phyloP scores from a whole-genome alignment of 371 early-diverging fungal species.

The Coemansia sp. region DNA sequence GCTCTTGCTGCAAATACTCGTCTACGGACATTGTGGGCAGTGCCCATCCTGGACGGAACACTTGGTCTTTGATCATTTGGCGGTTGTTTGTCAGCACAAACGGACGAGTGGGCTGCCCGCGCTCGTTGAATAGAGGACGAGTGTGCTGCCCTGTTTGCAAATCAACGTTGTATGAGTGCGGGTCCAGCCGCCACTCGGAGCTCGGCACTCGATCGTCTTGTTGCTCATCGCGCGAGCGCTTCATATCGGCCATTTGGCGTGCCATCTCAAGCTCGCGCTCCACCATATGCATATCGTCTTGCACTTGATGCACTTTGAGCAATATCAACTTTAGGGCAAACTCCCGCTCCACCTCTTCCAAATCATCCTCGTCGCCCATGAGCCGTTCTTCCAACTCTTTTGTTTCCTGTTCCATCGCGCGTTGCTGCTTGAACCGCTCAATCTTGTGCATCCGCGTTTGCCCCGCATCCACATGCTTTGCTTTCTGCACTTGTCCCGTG shows the following conservation, averaged over 20 bases:
- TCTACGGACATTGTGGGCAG: slow-evolving; percentile 97
- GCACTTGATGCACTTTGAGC: slow-evolving; percentile 50
- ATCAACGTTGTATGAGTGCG: slow-evolving; percentile 34
- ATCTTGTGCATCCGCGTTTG: slow-evolving; percentile 25
- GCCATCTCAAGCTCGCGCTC: slow-evolving; percentile 37
- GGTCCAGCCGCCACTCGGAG: slow-evolving; percentile 27
- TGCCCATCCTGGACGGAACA: slow-evolving; percentile 84
- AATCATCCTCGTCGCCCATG: slow-evolving; percentile 10
- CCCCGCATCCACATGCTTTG: slow-evolving; percentile 2
- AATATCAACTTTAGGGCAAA: slow-evolving; percentile 29
- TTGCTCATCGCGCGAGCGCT: no score
- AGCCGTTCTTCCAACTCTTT: slow-evolving; percentile 24
- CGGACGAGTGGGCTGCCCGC: slow-evolving; percentile 77
- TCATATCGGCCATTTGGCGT: slow-evolving; percentile 33
- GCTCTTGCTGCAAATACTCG: slow-evolving; percentile 86
- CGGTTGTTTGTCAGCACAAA: slow-evolving; percentile 85
- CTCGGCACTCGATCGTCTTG: neutral
- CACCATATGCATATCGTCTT: slow-evolving; percentile 23
- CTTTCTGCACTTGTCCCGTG: neutral
- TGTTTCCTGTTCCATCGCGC: slow-evolving; percentile 29
- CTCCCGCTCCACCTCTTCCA: slow-evolving; percentile 43
- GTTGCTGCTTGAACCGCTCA: slow-evolving; percentile 21
- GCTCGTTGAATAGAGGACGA: slow-evolving; percentile 59
- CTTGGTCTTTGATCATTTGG: slow-evolving; percentile 68
- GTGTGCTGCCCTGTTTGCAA: slow-evolving; percentile 27